Evolutionary conservation across 2,329 filamentous ascomycete species (phyloP), one percentile per base, ranked within the genome.

Genomic region (Dothistroma septosporum): DNA sequence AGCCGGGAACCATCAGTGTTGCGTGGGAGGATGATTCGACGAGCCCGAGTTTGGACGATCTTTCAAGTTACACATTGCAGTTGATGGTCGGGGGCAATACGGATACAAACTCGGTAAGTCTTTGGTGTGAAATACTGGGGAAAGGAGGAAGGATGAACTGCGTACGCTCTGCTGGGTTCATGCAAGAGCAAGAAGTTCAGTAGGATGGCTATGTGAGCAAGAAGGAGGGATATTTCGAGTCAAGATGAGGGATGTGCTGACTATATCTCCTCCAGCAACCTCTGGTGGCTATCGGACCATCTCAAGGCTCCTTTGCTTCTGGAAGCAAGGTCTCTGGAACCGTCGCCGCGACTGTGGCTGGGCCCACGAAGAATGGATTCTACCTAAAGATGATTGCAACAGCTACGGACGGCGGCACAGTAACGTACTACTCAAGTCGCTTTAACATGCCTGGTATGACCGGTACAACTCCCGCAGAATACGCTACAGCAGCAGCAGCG

Each of bases 361-460:
- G 61, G 9, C 52, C 60, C 52, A 76, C 79, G 6, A 74, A 73
- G 55, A 84, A 86, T 73, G 83, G 83, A 74, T 85, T 84, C 73
- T 87, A 85, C 72, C 72, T 86, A 16, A 82, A 82, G 64, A 85
- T 89, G 72, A 75, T 83, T 59, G 82, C 85, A 16, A 78, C 79
- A 7, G 80, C 79, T 5, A 77, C 78, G 19, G 78, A 79, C n/a
- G 82, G 83, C 41, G 82, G 82, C 33, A 81, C 79, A 4, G 76
- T 85, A 21, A 82, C 80, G 59, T 85, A 83, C 68, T 88, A 81
- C 71, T 88, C 86, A 11, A 68, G 77, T 54, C 85, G 86, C 63
- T 90, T 90, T 74, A 81, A 83, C n/a, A 76, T 89, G 56, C 78
- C 78, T 11, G 81, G 80, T 66, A 88, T 89, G 86, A 86, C 81